A percentile compares a stretch with the other conserved stretches of the same genome.
Conservation (phyloP, 2,329 filamentous ascomycete genomes). For the Sphaceloma murrayae region DNA sequence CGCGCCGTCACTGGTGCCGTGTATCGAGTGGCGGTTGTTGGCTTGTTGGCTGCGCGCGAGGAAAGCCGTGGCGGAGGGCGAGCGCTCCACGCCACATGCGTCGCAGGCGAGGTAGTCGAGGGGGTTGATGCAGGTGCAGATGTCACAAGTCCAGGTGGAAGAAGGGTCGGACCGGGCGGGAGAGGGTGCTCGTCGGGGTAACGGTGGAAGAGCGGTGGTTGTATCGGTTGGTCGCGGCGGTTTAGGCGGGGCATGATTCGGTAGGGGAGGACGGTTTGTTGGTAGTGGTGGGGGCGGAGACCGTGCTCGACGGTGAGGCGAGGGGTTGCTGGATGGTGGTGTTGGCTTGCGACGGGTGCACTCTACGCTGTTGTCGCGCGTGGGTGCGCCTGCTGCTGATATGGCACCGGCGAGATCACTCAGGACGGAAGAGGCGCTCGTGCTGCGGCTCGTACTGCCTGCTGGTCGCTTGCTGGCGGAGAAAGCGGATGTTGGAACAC, state of each 20-base stretch:
- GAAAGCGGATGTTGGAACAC: not conserved
- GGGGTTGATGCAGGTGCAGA: constrained; percentile 54
- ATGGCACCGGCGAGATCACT: constrained; percentile 9
- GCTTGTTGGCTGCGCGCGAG: constrained; percentile 22
- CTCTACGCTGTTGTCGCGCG: constrained; percentile 1
- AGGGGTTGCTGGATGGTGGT: not conserved
- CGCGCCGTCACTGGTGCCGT: not conserved
- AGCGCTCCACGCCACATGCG: constrained; percentile 49
- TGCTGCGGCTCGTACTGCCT: constrained; percentile 5
- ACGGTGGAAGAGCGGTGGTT: constrained; percentile 20
- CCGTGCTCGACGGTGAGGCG: not conserved
- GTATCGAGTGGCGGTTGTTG: constrained; percentile 20
- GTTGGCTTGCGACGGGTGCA: constrained; percentile 10
- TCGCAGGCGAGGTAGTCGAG: constrained; percentile 51
- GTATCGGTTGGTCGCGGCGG: constrained; percentile 3
- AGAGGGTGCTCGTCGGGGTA: constrained; percentile 26
- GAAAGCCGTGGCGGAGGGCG: constrained; percentile 29
- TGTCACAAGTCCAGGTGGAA: constrained; percentile 47
- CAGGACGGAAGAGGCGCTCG: constrained; percentile 2
- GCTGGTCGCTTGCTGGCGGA: constrained; percentile 2
- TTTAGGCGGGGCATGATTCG: constrained; percentile 3
- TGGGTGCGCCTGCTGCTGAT: constrained; percentile 1
- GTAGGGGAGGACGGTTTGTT: not conserved
- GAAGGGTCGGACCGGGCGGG: constrained; percentile 30
- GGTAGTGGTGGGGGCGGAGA: constrained; percentile 3